Base-by-base conservation (phyloP, 208 protist species). In the Leishmania mexicana region DNA sequence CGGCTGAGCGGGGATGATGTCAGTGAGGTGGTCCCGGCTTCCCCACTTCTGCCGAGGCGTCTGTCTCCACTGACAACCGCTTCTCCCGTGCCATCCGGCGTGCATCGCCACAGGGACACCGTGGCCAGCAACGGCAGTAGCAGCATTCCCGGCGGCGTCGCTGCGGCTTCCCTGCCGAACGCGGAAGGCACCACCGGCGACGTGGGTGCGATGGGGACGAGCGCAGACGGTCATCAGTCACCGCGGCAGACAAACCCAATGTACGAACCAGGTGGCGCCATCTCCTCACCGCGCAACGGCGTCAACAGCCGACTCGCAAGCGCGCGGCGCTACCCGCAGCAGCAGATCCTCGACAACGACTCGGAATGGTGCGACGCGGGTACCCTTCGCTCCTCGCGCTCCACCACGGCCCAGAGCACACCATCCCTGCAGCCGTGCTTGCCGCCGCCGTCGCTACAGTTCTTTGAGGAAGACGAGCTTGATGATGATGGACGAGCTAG, bases 381-480 rank as follows among this genome's bases (percentile, higher is more conserved):
- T 8, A 82, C 83, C 7, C 17, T 81, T n/a, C 68, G 80, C 77
- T 81, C 78, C 13, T 85, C 83, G 17, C 54, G 67, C 49, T 79
- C 83, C 51, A 85, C 78, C 51, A 82, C 83, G 1, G 74, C 83
- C 54, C 83, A 79, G 73, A 81, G 83, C 74, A 85, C 83, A 28
- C 83, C 83, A 67, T 79, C 83, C 58, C 67, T 80, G 83, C 78
- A 82, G 24, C 83, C 83, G 62, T 79, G 53, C 42, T 35, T 78
- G 74, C 83, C 77, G 64, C 83, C 83, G 10, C 83, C 78, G 60
- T 60, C 68, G 42, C 70, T 85, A 15, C 83, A 85, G 62, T 68
- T 81, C 35, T 85, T 81, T 38, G 83, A 85, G 65, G 83, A 85
- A 54, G 83, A 85, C 74, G 83, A 85, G 73, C 42, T 78, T 1